Base-by-base conservation (phyloP, 2,329 filamentous ascomycete genomes). In the Ceratocystis albifundus region DNA sequence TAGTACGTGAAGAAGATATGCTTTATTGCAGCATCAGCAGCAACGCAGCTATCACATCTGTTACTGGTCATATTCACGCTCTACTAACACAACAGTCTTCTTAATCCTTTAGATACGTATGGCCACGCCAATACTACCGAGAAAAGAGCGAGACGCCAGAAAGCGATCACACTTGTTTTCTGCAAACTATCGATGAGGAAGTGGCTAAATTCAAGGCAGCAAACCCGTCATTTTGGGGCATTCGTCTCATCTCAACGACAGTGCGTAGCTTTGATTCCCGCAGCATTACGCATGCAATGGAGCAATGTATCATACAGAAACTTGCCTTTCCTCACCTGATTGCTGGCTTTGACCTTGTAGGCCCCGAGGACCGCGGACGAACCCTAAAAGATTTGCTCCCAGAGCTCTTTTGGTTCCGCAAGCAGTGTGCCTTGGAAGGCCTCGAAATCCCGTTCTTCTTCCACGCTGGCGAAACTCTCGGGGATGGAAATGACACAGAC, bases 401-500 rank as follows among this genome's bases (percentile, higher is more conserved):
- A 0, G 85, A 96, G 72, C 78, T 97, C 0, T 93, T 96, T 75
- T 96, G 90, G 90, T 96, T 97, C 80, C 86, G 87, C 70, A 92
- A 93, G 75, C 84, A 88, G 71, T 96, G 91, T 74, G 83, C 84
- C 0, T 81, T 89, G 72, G 87, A 90, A 72, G 84, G 83, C 1
- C 83, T 96, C 46, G 84, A 90, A 62, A 85, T 99, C 8, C 93
- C 93, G 0, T 96, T 96, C 78, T 96, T 96, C 79, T 95, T 97
- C 78, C 92, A 96, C 74, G 92, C 93, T 0, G 93, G 92, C 70
- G 92, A 96, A 76, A 90, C 86, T 44, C 83, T 96, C 0, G 90
- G 90, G 28, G 77, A 80, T 69, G 91, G 90, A 32, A 86, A 85
- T 70, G 80, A 80, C 22, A 87, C 88, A 0, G 92, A 96, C 72